Conservation (phyloP, 306 rosid genomes). For the Styphnolobium japonicum region DNA sequence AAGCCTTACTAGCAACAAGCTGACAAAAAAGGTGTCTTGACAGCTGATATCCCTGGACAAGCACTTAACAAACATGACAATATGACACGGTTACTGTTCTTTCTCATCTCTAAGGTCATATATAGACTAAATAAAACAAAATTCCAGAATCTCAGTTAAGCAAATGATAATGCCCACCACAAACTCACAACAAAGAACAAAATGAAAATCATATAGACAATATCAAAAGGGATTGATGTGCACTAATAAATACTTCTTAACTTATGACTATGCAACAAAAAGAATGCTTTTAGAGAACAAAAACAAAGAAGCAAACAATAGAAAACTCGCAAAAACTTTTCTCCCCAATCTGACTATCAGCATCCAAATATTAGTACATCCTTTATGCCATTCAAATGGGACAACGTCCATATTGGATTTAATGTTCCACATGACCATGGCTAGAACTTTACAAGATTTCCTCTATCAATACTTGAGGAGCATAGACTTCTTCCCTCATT, state of each 20-base stretch:
- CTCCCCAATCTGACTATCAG: too few species aligned
- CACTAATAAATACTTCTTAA: neutral
- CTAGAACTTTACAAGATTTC: conserved; percentile 20
- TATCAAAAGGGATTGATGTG: neutral
- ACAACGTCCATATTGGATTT: neutral
- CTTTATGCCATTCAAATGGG: neutral
- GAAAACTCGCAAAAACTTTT: neutral
- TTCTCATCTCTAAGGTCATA: too few species aligned
- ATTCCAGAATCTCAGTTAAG: too few species aligned
- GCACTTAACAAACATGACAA: too few species aligned
- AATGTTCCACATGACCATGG: neutral
- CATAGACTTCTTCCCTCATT: conserved; percentile 45
- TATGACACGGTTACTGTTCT: too few species aligned
- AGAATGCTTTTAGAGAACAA: neutral
- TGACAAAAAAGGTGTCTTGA: too few species aligned
- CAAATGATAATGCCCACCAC: too few species aligned
- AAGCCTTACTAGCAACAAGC: too few species aligned
- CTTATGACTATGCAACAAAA: neutral
- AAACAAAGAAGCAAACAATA: neutral
- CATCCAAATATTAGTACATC: neutral
- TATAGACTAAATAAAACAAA: too few species aligned
- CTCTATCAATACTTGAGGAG: conserved; percentile 5
- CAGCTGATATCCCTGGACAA: too few species aligned
- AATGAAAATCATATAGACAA: too few species aligned
- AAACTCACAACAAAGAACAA: too few species aligned